Percentiles rank a stretch among this genome's conserved stretches.
Conservation (phyloP, 495 filamentous ascomycete species). For the Podospora conica region DNA sequence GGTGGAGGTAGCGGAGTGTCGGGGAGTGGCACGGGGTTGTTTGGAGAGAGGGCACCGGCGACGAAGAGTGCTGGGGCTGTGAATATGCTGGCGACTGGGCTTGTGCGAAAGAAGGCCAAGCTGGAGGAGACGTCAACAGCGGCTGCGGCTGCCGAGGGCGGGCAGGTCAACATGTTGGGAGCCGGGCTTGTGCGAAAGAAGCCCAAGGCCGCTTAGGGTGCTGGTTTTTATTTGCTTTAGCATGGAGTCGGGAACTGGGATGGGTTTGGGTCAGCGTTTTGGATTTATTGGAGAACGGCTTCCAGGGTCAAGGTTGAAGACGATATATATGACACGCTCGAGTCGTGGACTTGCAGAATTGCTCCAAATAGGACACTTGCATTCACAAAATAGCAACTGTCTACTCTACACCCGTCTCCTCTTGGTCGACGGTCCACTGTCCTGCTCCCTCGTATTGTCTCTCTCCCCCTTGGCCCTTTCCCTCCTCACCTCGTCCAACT, state of each 20-base stretch:
- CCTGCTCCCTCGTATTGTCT: not conserved
- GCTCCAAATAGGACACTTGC: not conserved
- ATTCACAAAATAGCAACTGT: not conserved
- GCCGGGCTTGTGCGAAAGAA: conserved; percentile 8
- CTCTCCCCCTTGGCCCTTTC: not conserved
- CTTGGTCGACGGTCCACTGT: conserved; percentile 17
- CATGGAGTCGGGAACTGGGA: conserved; percentile 1
- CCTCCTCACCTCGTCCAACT: conserved; percentile 11
- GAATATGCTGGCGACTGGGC: conserved; percentile 11
- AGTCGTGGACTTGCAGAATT: not conserved
- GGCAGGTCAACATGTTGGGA: conserved; percentile 4
- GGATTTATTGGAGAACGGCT: not conserved
- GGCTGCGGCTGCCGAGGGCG: not conserved
- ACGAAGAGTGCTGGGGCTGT: not conserved
- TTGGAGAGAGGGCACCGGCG: not conserved
- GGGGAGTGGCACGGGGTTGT: not conserved
- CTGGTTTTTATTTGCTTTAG: not conserved
- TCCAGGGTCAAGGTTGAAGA: not conserved
- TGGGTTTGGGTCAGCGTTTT: not conserved
- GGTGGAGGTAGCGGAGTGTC: not conserved
- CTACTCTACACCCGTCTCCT: conserved; percentile 16
- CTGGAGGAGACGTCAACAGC: not conserved
- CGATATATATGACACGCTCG: not conserved
- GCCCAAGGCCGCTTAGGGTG: conserved; percentile 6
- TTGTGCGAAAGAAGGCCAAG: conserved; percentile 35